Percentiles rank a stretch among this genome's conserved stretches.
Conservation (phyloP, 495 filamentous ascomycete genomes). For the Penicillium malachiteum region DNA sequence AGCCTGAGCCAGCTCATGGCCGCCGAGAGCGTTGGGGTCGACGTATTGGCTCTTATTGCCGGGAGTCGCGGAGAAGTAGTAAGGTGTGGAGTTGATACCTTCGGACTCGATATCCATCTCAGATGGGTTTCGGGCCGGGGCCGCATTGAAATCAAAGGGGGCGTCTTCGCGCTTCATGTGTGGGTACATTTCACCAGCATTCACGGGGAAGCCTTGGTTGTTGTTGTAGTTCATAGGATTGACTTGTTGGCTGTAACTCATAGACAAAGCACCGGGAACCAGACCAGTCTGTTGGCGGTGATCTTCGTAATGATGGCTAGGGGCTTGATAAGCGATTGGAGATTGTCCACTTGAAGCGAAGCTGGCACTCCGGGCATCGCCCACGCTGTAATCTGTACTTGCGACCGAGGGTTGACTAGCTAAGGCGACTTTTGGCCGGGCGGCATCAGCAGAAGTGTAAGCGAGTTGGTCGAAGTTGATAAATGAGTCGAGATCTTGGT, state of each 20-base stretch:
- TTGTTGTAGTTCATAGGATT: slow-evolving; percentile 19
- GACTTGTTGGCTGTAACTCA: slow-evolving; percentile 49
- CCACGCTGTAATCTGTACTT: slow-evolving; percentile 36
- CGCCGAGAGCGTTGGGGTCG: slow-evolving; percentile 68
- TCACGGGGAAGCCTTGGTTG: slow-evolving; percentile 44
- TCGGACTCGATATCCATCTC: slow-evolving; percentile 58
- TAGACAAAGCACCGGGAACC: slow-evolving; percentile 71
- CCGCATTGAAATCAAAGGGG: slow-evolving; percentile 54
- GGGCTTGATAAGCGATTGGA: slow-evolving; percentile 65
- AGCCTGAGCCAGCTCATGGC: slow-evolving; percentile 49
- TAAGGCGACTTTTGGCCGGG: slow-evolving; percentile 40
- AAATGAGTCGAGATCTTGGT: slow-evolving; percentile 51
- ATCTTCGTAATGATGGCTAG: slow-evolving; percentile 88
- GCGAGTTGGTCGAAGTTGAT: slow-evolving; percentile 51
- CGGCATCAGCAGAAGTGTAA: slow-evolving; percentile 41
- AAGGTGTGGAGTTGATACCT: slow-evolving; percentile 63
- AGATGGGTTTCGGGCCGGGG: slow-evolving; percentile 47
- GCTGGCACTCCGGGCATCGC: slow-evolving; percentile 40
- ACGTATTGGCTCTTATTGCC: slow-evolving; percentile 53
- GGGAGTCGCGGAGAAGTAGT: slow-evolving; percentile 39
- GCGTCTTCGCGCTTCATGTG: slow-evolving; percentile 54
- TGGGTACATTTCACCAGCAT: slow-evolving; percentile 45
- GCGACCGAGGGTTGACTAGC: slow-evolving; percentile 39
- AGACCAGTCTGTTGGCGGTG: slow-evolving; percentile 91
- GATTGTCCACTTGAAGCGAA: slow-evolving; percentile 44